phyloP scores from a whole-genome alignment of 2,329 filamentous ascomycete genomes.

The Ceratocystis variospora region DNA sequence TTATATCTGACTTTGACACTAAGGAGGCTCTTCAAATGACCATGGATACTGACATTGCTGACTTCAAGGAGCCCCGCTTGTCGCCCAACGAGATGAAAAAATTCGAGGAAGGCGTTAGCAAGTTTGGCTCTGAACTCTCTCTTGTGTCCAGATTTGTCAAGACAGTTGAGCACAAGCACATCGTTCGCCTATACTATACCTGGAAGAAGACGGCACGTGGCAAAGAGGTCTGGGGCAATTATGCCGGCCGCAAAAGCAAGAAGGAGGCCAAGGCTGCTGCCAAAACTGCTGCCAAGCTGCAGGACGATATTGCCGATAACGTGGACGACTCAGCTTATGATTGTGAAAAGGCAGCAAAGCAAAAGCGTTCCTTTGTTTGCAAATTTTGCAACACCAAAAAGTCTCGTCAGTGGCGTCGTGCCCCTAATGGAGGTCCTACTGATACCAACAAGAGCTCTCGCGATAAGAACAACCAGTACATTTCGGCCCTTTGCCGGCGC shows the following conservation, averaged over 20 bases:
- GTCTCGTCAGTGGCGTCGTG: slow-evolving; percentile 83
- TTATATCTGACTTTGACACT: slow-evolving; percentile 55
- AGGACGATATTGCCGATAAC: slow-evolving; percentile 86
- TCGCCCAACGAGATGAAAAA: slow-evolving; percentile 67
- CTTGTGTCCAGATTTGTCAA: slow-evolving; percentile 75
- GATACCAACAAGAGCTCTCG: slow-evolving; percentile 50
- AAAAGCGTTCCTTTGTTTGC: slow-evolving; percentile 77
- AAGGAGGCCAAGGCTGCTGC: slow-evolving; percentile 68
- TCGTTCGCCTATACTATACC: slow-evolving; percentile 89
- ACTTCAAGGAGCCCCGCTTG: slow-evolving; percentile 73
- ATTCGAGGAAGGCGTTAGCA: slow-evolving; percentile 81
- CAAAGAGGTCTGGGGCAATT: slow-evolving; percentile 79
- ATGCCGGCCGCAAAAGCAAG: slow-evolving; percentile 74
- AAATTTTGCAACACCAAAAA: slow-evolving; percentile 75
- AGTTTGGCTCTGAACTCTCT: slow-evolving; percentile 82
- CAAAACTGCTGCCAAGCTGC: slow-evolving; percentile 57
- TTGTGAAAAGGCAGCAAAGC: slow-evolving; percentile 62
- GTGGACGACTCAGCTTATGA: slow-evolving; percentile 95
- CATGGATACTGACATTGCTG: slow-evolving; percentile 50
- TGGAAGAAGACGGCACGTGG: slow-evolving; percentile 93
- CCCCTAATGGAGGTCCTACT: slow-evolving; percentile 56
- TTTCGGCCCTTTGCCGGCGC: slow-evolving; percentile 74
- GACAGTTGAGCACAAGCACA: slow-evolving; percentile 56
- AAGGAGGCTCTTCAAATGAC: slow-evolving; percentile 58
- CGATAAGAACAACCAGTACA: slow-evolving; percentile 61